These are phyloP conservation scores for Raffaelea arxii DNA, from an alignment of 2,329 filamentous ascomycete species.

Conservation along the genomic window DNA sequence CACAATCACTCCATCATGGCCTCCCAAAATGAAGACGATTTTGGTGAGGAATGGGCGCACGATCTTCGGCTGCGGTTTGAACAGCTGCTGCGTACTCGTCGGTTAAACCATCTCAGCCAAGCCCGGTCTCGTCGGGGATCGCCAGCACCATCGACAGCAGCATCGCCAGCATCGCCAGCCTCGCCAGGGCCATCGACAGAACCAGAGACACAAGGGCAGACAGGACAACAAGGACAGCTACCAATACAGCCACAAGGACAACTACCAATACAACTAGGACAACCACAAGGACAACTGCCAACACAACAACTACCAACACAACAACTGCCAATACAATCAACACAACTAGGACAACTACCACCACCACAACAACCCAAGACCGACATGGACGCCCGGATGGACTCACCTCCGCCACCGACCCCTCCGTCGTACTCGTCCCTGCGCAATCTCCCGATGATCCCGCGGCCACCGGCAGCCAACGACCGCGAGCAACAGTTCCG, in stretches of 20 bases:
- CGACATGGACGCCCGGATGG: neutral
- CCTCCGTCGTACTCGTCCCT: conserved; percentile 39
- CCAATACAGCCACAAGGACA: too few species aligned
- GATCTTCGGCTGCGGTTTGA: conserved; percentile 80
- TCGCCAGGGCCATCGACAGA: conserved; percentile 26
- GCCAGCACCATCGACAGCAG: conserved; percentile 40
- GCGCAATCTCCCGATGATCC: conserved; percentile 45
- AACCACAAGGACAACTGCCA: too few species aligned
- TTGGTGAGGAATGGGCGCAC: conserved; percentile 66
- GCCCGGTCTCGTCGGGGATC: conserved; percentile 51
- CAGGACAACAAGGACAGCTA: too few species aligned
- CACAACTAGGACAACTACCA: conserved; percentile 26
- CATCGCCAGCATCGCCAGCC: conserved; percentile 27
- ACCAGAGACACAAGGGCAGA: neutral
- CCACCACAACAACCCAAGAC: neutral
- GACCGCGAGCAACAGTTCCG: conserved; percentile 65
- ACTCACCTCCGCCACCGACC: conserved; percentile 17
- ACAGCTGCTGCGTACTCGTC: conserved; percentile 73
- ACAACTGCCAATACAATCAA: too few species aligned
- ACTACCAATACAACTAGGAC: too few species aligned
- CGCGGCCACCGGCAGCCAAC: conserved; percentile 57
- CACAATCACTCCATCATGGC: too few species aligned
- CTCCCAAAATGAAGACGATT: conserved; percentile 34
- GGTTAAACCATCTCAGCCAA: conserved; percentile 73
- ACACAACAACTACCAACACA: too few species aligned